Base-by-base conservation (phyloP, 176 grass and related monocot genomes). In the Rhynchospora tenuis region DNA sequence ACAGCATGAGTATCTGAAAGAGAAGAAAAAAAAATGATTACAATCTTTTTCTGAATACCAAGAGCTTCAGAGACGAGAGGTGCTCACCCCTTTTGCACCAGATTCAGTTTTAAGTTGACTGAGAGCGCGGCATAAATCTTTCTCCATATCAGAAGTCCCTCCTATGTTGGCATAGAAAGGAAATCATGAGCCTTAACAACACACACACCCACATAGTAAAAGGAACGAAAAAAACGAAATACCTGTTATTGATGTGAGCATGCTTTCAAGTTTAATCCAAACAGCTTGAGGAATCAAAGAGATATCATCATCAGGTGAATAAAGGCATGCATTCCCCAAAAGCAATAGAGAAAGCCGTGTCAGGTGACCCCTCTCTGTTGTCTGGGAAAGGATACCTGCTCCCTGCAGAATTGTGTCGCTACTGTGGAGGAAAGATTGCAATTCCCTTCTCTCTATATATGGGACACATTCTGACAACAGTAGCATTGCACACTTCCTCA, bases 231-330 rank as follows among this genome's bases (percentile, higher is more conserved):
- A 83, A 16, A 59, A 26, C n/a, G 26, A 83, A 66, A 83, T 88
- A 94, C 94, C 92, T 81, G 81, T 83, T 78, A 69, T 75, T 84
- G 92, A 93, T 44, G 78, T 73, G 61, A 89, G 87, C 92, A 98
- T 94, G 65, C 66, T 91, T 79, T 98, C 90, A 87, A 98, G 64
- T 68, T 91, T 92, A 79, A 81, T 88, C 95, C 95, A 98, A 88
- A 98, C 92, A 89, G 71, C 80, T 81, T 94, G 90, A 89, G 95
- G 95, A 85, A 98, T 89, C 84, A 94, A 86, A 89, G 77, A 56
- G 14, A 93, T 90, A 86, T 98, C 95, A 76, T 94, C 95, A 87
- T 89, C 84, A 94, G 89, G 65, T 73, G 95, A 92, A 91, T 98
- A 93, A 73, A 98, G 87, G 62, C 95, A 98, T 44, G 90, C 92